phyloP scores from a whole-genome alignment of 305 asterid genomes.

The Solanum hybrid region DNA sequence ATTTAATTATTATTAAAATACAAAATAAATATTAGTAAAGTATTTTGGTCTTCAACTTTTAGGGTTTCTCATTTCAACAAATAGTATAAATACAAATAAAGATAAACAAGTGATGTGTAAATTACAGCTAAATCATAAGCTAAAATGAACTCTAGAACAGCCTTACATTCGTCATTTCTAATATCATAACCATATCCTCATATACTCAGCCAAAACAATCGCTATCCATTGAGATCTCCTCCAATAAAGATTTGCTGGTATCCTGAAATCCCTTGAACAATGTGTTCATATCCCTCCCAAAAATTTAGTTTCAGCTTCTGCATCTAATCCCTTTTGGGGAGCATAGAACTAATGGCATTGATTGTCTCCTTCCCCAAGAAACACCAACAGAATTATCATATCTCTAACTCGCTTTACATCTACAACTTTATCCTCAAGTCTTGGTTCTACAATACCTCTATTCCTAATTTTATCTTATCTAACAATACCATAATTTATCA shows the following conservation, averaged over 20 bases:
- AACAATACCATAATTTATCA: not conserved
- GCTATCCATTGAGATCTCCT: not conserved
- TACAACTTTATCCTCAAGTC: not conserved
- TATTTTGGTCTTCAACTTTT: not conserved
- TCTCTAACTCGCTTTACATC: not conserved
- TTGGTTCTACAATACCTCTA: not conserved
- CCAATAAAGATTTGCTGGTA: not conserved
- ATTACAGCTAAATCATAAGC: not conserved
- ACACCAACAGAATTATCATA: not conserved
- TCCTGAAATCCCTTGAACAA: not conserved
- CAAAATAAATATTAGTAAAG: not conserved
- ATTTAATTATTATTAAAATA: not conserved
- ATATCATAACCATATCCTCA: not conserved
- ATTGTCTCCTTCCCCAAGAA: not conserved
- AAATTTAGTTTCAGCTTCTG: not conserved
- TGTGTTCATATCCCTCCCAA: not conserved
- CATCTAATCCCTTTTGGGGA: not conserved
- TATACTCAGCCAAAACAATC: not conserved
- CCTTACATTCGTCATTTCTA: not conserved
- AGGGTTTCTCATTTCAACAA: not conserved
- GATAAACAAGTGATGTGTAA: not conserved
- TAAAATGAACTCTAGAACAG: not conserved
- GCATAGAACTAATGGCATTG: not conserved
- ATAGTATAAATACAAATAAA: not conserved
- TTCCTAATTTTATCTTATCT: not conserved